phyloP scores from a whole-genome alignment of 1,284 basidiomycete species.

The Mycosarcoma mackinlayi region DNA sequence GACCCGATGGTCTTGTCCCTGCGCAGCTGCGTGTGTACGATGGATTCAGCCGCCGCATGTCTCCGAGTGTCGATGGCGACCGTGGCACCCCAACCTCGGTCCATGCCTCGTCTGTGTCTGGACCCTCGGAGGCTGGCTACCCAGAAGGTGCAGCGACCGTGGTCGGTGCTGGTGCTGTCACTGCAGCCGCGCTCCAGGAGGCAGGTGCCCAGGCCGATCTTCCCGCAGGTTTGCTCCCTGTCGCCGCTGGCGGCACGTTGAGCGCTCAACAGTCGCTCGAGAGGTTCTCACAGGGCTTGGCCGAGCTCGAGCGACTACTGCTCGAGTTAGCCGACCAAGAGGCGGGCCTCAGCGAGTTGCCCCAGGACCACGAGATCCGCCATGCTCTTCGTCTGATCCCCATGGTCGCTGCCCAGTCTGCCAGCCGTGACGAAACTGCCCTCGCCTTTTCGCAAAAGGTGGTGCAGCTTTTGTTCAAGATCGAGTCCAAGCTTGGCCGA shows the following conservation, averaged over 20 bases:
- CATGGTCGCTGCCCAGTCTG: slow-evolving; percentile 79
- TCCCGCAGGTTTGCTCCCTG: slow-evolving; percentile 26
- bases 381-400: slow-evolving; percentile 84
- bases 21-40: slow-evolving; percentile 92
- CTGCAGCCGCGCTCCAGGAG: slow-evolving; percentile 27
- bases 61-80: slow-evolving; percentile 38
- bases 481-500: slow-evolving; percentile 56
- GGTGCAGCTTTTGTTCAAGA: slow-evolving; percentile 72
- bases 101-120: slow-evolving; percentile 43
- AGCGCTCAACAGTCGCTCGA: slow-evolving; percentile 65
- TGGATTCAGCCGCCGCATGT: slow-evolving; percentile 75
- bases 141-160: slow-evolving; percentile 16
- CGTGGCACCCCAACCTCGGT: slow-evolving; percentile 47
- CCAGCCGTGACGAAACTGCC: slow-evolving; percentile 84
- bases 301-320: slow-evolving; percentile 63
- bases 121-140: slow-evolving; percentile 35
- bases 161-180: slow-evolving; percentile 22
- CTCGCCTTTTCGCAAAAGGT: slow-evolving; percentile 93
- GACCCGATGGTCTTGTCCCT: slow-evolving; percentile 81
- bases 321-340: slow-evolving; percentile 54
- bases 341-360: slow-evolving; percentile 59
- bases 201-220: slow-evolving; percentile 22
- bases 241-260: slow-evolving; percentile 28
- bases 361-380: slow-evolving; percentile 86
- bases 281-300: slow-evolving; percentile 63